Evolutionary conservation across 2,329 filamentous ascomycete genomes (phyloP), one percentile per base, ranked within the genome.

Genomic region (Phaeophleospora eucalypticola): DNA sequence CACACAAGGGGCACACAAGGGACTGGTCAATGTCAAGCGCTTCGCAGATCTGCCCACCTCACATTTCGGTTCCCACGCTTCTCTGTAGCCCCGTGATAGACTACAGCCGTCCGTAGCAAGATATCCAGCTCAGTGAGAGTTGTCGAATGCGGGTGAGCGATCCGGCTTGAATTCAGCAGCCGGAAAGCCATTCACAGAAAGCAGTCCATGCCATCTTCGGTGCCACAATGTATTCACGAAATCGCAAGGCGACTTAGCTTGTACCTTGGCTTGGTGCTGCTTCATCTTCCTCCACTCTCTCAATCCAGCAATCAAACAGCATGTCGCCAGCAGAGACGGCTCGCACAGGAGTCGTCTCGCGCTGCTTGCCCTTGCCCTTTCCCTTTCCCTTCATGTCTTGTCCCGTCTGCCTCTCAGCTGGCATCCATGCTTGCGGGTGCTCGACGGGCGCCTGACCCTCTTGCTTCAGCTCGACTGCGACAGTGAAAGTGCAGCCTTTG

Each of bases 381-480:
- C n/a, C n/a, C n/a, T n/a, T n/a, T n/a, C n/a, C n/a, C n/a, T n/a
- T n/a, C n/a, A n/a, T n/a, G 56, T 55, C 39, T 41, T 60, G 52
- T 17, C n/a, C 19, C 3, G 19, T 35, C 16, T 56, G 71, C 4
- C 75, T 74, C 57, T 82, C 75, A 35, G 76, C 77, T 9, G 80
- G 79, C 45, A 83, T 76, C 81, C 81, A 84, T 4, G 73, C 70
- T 59, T 81, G 77, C 53, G 72, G 70, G 55, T 82, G 70, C 33
- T 64, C 65, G 21, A 74, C 56, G 1, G 74, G 73, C 21, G 73
- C 67, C 21, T 71, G 73, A 9, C 76, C 67, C 34, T 82, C 74
- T 17, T 84, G 79, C 33, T 78, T 79, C 53, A 90, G 64, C 66
- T 91, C 87, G 34, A 91, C 77, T 0, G 83, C 84, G n/a, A 91